Percentiles rank a stretch among this genome's conserved stretches.
phyloP scores from a whole-genome alignment of 1,139 yeast species.

The Saccharomyces uvarum region DNA sequence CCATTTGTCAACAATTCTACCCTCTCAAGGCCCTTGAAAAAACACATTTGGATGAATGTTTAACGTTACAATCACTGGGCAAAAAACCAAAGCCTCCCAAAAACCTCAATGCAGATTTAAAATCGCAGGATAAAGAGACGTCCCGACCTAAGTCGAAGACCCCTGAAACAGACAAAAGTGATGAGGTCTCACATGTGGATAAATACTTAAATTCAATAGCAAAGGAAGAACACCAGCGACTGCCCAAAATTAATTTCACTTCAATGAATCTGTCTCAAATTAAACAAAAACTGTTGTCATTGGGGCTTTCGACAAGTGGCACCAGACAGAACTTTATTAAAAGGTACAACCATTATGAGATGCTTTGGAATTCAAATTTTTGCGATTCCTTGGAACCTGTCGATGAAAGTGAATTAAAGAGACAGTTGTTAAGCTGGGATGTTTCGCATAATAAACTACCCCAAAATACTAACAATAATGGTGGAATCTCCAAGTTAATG shows the following conservation, averaged over 20 bases:
- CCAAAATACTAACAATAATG: conserved; percentile 9
- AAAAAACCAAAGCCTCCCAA: conserved; percentile 12
- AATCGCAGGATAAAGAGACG: neutral
- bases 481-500: conserved; percentile 18
- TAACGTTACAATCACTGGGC: conserved; percentile 29
- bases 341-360: conserved; percentile 71
- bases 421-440: conserved; percentile 67
- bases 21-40: conserved; percentile 53
- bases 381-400: conserved; percentile 64
- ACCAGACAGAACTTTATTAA: conserved; percentile 55
- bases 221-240: conserved; percentile 19
- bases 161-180: neutral
- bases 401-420: conserved; percentile 45
- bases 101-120: conserved; percentile 4
- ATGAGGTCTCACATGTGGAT: conserved; percentile 14
- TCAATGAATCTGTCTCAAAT: conserved; percentile 55
- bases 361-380: conserved; percentile 73
- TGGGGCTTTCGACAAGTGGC: conserved; percentile 57
- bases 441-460: conserved; percentile 26
- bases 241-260: conserved; percentile 57
- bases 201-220: conserved; percentile 24
- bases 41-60: conserved; percentile 65
- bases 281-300: conserved; percentile 48
- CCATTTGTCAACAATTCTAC: conserved; percentile 56
- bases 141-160: conserved; percentile 3